Percentiles rank a stretch among this genome's conserved stretches.
Evolutionary conservation across 148 eudicot genomes (phyloP).

Genomic region (Vaccinium corymbosum): DNA sequence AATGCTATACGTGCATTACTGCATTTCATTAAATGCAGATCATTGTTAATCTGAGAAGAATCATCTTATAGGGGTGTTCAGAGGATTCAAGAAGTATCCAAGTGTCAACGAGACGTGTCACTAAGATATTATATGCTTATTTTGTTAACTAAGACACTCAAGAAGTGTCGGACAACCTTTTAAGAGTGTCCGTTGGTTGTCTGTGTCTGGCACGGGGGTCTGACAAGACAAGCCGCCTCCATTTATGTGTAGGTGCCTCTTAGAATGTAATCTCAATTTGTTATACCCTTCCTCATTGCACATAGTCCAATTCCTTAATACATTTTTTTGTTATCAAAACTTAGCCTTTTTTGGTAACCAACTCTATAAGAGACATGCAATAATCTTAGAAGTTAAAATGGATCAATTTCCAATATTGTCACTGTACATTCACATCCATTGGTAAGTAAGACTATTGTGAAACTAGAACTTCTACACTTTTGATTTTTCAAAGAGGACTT

Average conservation of each 20-base stretch:
- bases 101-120: neutral
- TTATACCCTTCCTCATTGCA: too few relatives aligned
- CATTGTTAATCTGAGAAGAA: neutral
- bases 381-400: neutral
- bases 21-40: neutral
- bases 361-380: neutral
- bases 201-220: neutral
- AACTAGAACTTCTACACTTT: neutral
- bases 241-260: neutral
- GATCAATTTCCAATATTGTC: neutral
- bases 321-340: neutral
- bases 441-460: neutral
- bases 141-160: neutral
- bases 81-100: neutral
- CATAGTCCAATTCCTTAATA: too few relatives aligned
- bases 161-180: neutral
- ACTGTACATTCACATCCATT: neutral
- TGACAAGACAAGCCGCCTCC: neutral
- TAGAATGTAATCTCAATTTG: too few relatives aligned
- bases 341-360: neutral
- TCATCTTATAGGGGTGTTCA: neutral
- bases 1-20: neutral
- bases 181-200: neutral
- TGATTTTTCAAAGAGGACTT: neutral
- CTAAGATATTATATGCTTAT: neutral